Conservation (phyloP, 208 protist species). For the Vickermania spadyakhi region DNA sequence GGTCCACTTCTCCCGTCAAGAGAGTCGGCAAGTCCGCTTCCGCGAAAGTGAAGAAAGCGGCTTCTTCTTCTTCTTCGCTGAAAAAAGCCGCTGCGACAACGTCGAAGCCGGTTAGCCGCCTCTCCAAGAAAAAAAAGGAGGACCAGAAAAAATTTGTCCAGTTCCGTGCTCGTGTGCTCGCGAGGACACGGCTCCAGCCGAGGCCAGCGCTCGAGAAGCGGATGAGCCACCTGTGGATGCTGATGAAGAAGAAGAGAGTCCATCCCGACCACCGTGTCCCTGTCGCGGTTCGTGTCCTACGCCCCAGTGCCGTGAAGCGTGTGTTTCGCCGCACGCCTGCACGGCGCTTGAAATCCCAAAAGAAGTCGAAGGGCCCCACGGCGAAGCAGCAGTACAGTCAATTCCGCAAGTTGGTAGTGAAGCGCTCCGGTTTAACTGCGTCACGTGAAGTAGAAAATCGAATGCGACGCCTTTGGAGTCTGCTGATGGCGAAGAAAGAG, state of each 20-base stretch:
- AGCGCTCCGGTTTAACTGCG: constrained; percentile 6
- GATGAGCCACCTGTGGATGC: background rate
- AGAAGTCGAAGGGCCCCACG: no score
- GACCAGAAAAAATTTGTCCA: background rate
- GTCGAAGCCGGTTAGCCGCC: no score
- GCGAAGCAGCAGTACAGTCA: constrained; percentile 10
- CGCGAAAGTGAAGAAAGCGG: no score
- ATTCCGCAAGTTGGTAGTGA: constrained; percentile 18
- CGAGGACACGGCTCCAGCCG: background rate
- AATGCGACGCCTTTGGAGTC: background rate
- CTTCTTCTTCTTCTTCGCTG: no score
- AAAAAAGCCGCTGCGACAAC: no score
- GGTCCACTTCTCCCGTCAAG: no score
- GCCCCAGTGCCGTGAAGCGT: background rate
- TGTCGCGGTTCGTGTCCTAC: background rate
- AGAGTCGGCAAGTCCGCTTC: no score
- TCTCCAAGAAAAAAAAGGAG: background rate
- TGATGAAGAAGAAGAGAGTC: background rate
- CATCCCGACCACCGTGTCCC: background rate
- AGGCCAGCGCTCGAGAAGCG: background rate
- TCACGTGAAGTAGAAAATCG: constrained; percentile 1
- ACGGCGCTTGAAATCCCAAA: background rate
- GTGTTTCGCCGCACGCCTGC: background rate
- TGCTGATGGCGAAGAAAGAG: background rate
- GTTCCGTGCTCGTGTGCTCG: background rate